A percentile compares a stretch with the other conserved stretches of the same genome.
Conservation (phyloP, 306 rosid genomes). For the Lathyrus oleraceus region DNA sequence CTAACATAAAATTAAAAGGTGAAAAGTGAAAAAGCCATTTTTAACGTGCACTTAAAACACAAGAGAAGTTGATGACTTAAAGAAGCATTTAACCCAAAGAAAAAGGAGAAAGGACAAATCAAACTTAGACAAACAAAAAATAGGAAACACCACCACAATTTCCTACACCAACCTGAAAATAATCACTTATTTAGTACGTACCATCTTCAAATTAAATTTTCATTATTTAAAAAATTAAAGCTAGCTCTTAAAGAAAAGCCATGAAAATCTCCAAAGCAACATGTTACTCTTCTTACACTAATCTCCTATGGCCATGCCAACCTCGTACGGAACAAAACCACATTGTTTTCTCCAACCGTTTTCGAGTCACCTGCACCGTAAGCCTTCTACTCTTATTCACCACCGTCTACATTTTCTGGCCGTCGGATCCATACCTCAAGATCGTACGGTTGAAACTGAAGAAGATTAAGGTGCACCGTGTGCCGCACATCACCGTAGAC, state of each 20-base stretch:
- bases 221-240: too few species aligned
- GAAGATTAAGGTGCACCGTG: constrained; percentile 49
- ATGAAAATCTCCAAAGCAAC: constrained; percentile 39
- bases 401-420: constrained; percentile 52
- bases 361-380: constrained; percentile 29
- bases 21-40: neutral
- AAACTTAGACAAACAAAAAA: constrained; percentile 5
- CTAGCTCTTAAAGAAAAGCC: neutral
- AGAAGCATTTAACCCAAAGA: neutral
- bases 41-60: constrained; percentile 38
- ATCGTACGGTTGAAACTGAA: constrained; percentile 56
- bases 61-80: constrained; percentile 29
- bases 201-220: constrained; percentile 3
- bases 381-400: constrained; percentile 30
- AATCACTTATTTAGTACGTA: neutral
- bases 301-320: constrained; percentile 27
- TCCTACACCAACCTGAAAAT: constrained; percentile 43
- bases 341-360: constrained; percentile 42
- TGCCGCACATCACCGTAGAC: constrained; percentile 62
- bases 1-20: neutral
- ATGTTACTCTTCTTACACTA: constrained; percentile 31
- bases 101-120: constrained; percentile 7
- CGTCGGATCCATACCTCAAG: constrained; percentile 59
- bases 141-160: constrained; percentile 51
- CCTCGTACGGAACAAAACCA: constrained; percentile 31